These are phyloP conservation scores for Spathaspora sp. DNA, from an alignment of 1,139 yeast genomes.

Conservation along the genomic window DNA sequence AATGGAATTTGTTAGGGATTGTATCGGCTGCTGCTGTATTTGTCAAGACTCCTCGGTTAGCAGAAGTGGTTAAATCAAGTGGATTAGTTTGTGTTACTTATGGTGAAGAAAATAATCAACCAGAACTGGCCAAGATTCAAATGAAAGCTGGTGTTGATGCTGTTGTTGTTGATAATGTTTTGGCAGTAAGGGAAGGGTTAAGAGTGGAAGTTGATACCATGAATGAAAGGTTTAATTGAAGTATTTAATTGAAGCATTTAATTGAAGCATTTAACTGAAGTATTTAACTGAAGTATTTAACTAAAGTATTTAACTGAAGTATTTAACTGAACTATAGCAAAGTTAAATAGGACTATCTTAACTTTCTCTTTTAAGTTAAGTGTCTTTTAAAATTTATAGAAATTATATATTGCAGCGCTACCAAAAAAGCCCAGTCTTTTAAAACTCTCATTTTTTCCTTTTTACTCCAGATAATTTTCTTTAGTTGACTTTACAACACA, in stretches of 20 bases:
- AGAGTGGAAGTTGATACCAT: constrained; percentile 33
- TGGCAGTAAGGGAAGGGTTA: constrained; percentile 87
- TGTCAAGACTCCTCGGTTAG: constrained; percentile 83
- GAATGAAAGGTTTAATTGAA: constrained; percentile 15
- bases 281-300: no score
- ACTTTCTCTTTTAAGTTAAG: no score
- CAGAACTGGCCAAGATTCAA: constrained; percentile 80
- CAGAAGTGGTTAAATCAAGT: constrained; percentile 82
- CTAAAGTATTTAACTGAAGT: no score
- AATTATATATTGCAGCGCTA: no score
- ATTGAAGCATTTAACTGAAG: neutral
- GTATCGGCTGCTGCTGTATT: constrained; percentile 88
- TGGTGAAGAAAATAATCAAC: constrained; percentile 82
- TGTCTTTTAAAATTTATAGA: no score
- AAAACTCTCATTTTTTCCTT: no score
- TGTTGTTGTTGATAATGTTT: constrained; percentile 91
- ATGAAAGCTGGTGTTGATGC: constrained; percentile 97
- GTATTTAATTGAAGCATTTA: neutral
- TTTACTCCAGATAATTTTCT: no score
- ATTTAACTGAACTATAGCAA: neutral
- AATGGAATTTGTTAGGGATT: constrained; percentile 90
- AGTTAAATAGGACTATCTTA: neutral
- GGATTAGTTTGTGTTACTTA: constrained; percentile 95
- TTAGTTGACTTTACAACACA: no score
- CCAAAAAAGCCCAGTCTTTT: no score